Conservation (phyloP, 805 yeast genomes). For the Hermanozyma aechmeae region DNA sequence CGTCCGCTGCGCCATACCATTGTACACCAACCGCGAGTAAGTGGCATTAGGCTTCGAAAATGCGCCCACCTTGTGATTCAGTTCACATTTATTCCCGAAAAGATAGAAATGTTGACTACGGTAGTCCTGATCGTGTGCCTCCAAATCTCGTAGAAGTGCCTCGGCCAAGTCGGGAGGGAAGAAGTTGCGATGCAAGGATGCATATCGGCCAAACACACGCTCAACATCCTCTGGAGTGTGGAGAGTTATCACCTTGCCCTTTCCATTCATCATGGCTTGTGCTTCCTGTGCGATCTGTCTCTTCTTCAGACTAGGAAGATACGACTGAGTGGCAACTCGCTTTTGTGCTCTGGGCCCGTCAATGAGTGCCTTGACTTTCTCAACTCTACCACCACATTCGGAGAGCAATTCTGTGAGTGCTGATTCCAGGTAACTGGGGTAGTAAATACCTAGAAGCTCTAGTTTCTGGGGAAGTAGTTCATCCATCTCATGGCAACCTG, state of each 20-base stretch:
- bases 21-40: conserved; percentile 20
- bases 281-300: conserved; percentile 7
- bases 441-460: conserved; percentile 20
- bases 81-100: conserved; percentile 51
- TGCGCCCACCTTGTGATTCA: conserved; percentile 42
- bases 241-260: conserved; percentile 25
- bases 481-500: conserved; percentile 7
- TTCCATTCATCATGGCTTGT: conserved; percentile 6
- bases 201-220: conserved; percentile 36
- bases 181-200: conserved; percentile 40
- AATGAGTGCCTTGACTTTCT: conserved; percentile 30
- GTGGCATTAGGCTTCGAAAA: conserved; percentile 10
- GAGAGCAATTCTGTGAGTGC: conserved; percentile 42
- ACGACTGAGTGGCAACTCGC: conserved; percentile 8
- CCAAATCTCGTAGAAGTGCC: conserved; percentile 30
- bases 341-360: conserved; percentile 16
- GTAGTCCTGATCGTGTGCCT: conserved; percentile 30
- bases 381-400: conserved; percentile 45
- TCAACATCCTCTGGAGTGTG: conserved; percentile 45
- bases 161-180: conserved; percentile 44
- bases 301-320: conserved; percentile 2
- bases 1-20: conserved; percentile 28
- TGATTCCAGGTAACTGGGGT: conserved; percentile 34
- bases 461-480: conserved; percentile 20
- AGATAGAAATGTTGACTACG: conserved; percentile 45